Conservation (phyloP, 345 rosid species). For the Carallia brachiata region DNA sequence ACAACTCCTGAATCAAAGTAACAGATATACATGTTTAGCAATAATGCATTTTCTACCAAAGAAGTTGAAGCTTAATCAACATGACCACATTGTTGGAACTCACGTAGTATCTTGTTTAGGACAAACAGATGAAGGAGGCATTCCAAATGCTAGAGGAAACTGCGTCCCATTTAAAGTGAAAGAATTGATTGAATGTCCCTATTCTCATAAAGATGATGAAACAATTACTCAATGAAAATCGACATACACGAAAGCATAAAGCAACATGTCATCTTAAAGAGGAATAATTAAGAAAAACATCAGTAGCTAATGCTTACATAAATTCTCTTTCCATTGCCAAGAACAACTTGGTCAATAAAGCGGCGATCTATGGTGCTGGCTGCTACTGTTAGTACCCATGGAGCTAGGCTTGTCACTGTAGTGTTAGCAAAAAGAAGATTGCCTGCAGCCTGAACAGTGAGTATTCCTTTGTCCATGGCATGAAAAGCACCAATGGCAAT, state of each 20-base stretch:
- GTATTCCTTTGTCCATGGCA: constrained; percentile 30
- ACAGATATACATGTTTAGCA: too few relatives aligned
- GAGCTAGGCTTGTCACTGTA: constrained; percentile 21
- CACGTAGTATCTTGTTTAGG: too few relatives aligned
- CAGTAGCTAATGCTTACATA: constrained; percentile 13
- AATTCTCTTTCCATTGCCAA: constrained; percentile 17
- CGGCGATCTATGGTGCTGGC: constrained; percentile 31
- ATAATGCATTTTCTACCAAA: too few relatives aligned
- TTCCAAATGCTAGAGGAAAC: constrained; percentile 15
- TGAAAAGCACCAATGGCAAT: constrained; percentile 35
- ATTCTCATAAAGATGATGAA: background rate
- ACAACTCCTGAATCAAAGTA: background rate
- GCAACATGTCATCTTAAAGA: too few relatives aligned
- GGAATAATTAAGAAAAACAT: too few relatives aligned
- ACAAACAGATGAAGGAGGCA: too few relatives aligned
- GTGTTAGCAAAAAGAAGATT: background rate
- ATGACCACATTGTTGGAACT: too few relatives aligned
- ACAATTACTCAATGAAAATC: too few relatives aligned
- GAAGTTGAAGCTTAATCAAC: too few relatives aligned
- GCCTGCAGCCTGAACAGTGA: constrained; percentile 28
- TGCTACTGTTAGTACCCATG: constrained; percentile 34
- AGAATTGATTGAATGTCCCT: constrained; percentile 18
- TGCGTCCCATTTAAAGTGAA: background rate
- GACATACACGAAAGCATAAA: too few relatives aligned
- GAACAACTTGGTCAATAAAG: constrained; percentile 22